phyloP scores from a whole-genome alignment of 2,329 filamentous ascomycete species.

The Madurella mycetomatis region DNA sequence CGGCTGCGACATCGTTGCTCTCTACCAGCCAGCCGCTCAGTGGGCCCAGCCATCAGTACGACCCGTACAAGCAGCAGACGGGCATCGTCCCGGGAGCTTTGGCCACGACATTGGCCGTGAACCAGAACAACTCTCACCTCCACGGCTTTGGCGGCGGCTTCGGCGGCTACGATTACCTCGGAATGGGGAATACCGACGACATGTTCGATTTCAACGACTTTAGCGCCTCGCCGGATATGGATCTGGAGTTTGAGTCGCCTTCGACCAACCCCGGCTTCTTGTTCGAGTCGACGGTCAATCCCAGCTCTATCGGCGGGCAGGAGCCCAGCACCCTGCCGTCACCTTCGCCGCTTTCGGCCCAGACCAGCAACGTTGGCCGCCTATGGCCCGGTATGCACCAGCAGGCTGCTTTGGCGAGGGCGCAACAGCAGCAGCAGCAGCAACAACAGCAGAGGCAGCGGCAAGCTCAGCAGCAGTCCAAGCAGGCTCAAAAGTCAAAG shows the following conservation, averaged over 20 bases:
- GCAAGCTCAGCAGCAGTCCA: constrained; percentile 50
- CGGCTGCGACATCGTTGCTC: constrained; percentile 50
- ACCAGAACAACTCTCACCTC: constrained; percentile 54
- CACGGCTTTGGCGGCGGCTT: constrained; percentile 48
- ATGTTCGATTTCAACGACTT: constrained; percentile 65
- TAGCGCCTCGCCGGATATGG: constrained; percentile 54
- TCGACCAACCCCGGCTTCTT: constrained; percentile 59
- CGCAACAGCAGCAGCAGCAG: constrained; percentile 64
- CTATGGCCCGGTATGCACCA: constrained; percentile 94
- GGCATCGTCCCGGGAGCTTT: constrained; percentile 83
- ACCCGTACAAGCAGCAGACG: constrained; percentile 92
- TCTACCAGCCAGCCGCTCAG: constrained; percentile 57
- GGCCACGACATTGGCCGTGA: constrained; percentile 73
- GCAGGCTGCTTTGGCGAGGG: constrained; percentile 72
- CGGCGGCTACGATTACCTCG: constrained; percentile 44
- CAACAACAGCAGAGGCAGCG: constrained; percentile 59
- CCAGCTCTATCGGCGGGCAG: constrained; percentile 63
- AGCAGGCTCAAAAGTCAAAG: constrained; percentile 45
- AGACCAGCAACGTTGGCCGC: constrained; percentile 59
- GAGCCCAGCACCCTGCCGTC: constrained; percentile 49
- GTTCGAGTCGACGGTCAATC: constrained; percentile 62
- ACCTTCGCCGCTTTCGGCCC: constrained; percentile 42
- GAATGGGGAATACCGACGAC: constrained; percentile 56
- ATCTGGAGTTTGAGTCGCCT: constrained; percentile 63
- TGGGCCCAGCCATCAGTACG: constrained; percentile 90